Evolutionary conservation across 805 yeast genomes (phyloP), one percentile per base, ranked within the genome.

Genomic region (Pichia eremophila): DNA sequence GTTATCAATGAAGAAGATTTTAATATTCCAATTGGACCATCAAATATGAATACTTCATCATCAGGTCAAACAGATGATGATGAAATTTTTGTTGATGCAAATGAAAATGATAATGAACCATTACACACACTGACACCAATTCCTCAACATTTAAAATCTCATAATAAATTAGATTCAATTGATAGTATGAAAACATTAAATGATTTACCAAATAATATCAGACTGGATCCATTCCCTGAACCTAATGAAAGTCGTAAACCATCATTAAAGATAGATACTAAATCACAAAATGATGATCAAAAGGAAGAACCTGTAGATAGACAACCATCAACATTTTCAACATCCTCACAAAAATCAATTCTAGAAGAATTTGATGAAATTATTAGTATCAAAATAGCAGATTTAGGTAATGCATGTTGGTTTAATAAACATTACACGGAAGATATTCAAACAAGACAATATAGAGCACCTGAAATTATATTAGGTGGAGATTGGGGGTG

Each of bases 331-430:
- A 25, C 41, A 41, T 38, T 35, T 8, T 39, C 46, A 8, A 31
- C 8, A n/a, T 37, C 27, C 12, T 39, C 44, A 29, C 37, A 25
- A 37, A 32, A 39, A 14, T 51, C 59, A 5, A 37, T 53, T 5
- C 28, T 58, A 8, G 47, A 52, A 39, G 64, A 60, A 18, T 59
- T 65, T 49, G 65, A 60, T 36, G 64, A 64, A 18, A 49, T 65
- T 17, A 66, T 67, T 17, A 62, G 65, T 11, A 77, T 81, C 36
- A 81, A 81, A 54, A 73, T 81, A 38, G 86, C 86, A 3, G 87
- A 81, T 61, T 68, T 81, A 51, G 87, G 87, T 34, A 81, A 81
- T 59, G 83, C 85, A 4, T 80, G 85, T 61, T 79, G 81, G 78
- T 65, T 69, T 28, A 68, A 75, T 54, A 74, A 72, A 46, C 87